Evolutionary conservation across 352 stramenopile genomes (phyloP).

Genomic region (Pythium chondricola): DNA sequence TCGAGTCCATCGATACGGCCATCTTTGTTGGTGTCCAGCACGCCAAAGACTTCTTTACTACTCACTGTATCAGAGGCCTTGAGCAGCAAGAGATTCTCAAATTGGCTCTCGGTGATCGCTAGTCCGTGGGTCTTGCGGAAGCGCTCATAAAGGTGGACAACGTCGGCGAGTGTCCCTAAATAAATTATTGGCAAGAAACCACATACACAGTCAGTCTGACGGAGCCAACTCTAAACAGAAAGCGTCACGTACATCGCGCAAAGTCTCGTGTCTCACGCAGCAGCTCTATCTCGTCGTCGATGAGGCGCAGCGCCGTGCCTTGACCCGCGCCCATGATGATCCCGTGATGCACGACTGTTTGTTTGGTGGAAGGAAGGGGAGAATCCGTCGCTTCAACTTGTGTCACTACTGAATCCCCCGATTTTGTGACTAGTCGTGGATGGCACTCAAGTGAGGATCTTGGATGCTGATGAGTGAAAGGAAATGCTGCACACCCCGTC

Average conservation of each 20-base stretch:
- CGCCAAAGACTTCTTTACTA: constrained; percentile 66
- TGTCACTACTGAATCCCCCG: too few species aligned
- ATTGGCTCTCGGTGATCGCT: constrained; percentile 67
- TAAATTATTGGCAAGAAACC: neutral
- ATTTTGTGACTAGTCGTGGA: too few species aligned
- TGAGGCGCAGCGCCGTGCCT: constrained; percentile 39
- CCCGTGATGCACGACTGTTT: too few species aligned
- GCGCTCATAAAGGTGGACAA: constrained; percentile 46
- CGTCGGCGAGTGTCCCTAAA: constrained; percentile 61
- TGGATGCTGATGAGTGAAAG: too few species aligned
- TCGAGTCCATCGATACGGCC: constrained; percentile 77
- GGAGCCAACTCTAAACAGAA: neutral
- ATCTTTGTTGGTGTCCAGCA: constrained; percentile 64
- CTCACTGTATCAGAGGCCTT: constrained; percentile 53
- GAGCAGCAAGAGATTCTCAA: constrained; percentile 62
- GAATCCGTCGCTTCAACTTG: too few species aligned
- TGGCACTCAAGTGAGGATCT: too few species aligned
- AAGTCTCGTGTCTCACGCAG: constrained; percentile 74
- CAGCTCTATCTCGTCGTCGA: constrained; percentile 57
- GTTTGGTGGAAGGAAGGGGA: too few species aligned
- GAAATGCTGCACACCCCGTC: too few species aligned
- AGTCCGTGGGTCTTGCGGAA: constrained; percentile 77
- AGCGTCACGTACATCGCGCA: constrained; percentile 43
- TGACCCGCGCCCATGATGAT: constrained; percentile 62
- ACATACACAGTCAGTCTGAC: neutral